Evolutionary conservation across 2,329 filamentous ascomycete genomes (phyloP).

Genomic region (Boeremia lycopersici): DNA sequence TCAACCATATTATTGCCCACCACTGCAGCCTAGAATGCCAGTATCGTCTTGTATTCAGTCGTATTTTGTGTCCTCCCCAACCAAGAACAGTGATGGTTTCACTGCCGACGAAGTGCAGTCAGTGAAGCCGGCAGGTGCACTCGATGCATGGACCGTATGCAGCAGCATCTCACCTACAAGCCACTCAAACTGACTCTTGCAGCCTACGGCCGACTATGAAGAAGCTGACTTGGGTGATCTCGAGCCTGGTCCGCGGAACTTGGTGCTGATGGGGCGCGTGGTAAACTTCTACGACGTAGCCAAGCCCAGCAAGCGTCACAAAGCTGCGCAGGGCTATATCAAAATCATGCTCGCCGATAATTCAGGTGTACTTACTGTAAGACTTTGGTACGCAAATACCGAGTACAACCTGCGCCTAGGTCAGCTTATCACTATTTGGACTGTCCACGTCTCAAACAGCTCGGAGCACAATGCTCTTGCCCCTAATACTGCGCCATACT

Average conservation of each 20-base stretch:
- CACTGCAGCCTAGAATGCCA: slow-evolving; percentile 36
- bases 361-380: slow-evolving; percentile 60
- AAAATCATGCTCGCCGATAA: slow-evolving; percentile 64
- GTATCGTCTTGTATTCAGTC: slow-evolving; percentile 51
- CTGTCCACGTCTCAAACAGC: slow-evolving; percentile 60
- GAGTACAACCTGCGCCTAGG: slow-evolving; percentile 57
- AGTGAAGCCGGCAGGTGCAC: slow-evolving; percentile 42
- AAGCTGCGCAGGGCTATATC: slow-evolving; percentile 58
- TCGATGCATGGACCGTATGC: slow-evolving; percentile 22
- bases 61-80: slow-evolving; percentile 45
- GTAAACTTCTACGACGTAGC: slow-evolving; percentile 59
- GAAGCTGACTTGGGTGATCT: slow-evolving; percentile 56
- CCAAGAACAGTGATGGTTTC: slow-evolving; percentile 58
- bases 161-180: not conserved
- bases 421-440: slow-evolving; percentile 62
- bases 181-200: slow-evolving; percentile 35
- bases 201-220: slow-evolving; percentile 55
- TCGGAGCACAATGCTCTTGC: slow-evolving; percentile 50
- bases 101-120: slow-evolving; percentile 55
- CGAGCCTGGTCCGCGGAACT: slow-evolving; percentile 56
- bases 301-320: slow-evolving; percentile 51
- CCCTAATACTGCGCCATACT: slow-evolving; percentile 54
- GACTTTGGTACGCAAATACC: slow-evolving; percentile 57
- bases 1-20: not conserved
- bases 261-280: slow-evolving; percentile 61